Conservation (phyloP, 225 moss, liverwort and hornwort species). For the Polytrichum formosum region DNA sequence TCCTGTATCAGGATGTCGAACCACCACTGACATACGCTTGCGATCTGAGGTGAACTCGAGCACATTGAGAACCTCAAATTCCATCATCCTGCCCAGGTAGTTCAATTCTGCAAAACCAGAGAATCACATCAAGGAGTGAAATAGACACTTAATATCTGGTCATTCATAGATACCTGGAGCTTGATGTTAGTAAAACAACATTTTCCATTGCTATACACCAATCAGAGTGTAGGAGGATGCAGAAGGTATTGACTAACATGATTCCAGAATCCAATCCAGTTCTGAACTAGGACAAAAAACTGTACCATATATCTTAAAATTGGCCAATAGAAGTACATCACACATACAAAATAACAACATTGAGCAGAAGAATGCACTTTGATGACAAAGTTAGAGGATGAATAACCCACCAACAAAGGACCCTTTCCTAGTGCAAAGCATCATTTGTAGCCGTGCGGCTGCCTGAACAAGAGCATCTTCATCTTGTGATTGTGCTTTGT, state of each 20-base stretch:
- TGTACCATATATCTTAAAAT: no score
- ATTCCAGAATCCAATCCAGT: no score
- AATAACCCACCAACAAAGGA: constrained; percentile 52
- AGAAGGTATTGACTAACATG: no score
- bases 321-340: no score
- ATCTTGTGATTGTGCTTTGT: constrained; percentile 96
- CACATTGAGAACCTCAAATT: constrained; percentile 75
- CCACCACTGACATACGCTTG: constrained; percentile 92
- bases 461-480: constrained; percentile 96
- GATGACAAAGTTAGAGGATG: constrained; percentile 7
- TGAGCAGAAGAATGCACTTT: background rate
- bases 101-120: constrained; percentile 53
- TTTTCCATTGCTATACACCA: no score
- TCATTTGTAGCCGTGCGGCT: constrained; percentile 69
- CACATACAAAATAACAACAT: background rate
- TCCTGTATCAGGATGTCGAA: constrained; percentile 63
- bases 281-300: no score
- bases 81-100: constrained; percentile 56
- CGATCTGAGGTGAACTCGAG: constrained; percentile 97
- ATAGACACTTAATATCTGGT: background rate
- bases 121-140: background rate
- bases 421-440: constrained; percentile 52
- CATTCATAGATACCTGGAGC: no score
- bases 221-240: no score
- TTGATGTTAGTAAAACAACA: no score